Base-by-base conservation (phyloP, 2,329 filamentous ascomycete genomes). In the Trichoderma lentiforme region DNA sequence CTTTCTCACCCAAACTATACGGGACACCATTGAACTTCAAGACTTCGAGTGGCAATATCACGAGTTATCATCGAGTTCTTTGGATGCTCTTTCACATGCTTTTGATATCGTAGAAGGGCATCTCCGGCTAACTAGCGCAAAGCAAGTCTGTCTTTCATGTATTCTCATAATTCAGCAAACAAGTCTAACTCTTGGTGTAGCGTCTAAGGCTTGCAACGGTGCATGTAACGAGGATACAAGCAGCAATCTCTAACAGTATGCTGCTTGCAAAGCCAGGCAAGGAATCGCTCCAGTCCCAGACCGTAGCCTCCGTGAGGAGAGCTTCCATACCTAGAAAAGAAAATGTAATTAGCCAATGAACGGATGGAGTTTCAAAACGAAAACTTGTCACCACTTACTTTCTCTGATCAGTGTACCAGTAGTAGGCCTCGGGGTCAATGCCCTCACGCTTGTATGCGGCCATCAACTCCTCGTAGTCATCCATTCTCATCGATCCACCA, bases 351-450 rank as follows among this genome's bases (percentile, higher is more conserved):
- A 71, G 66, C 56, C 15, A 47, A 28, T 51, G 24, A 21, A 68
- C 26, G 21, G 14, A 24, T 4, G 21, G 24, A 24, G 15, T 66
- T 32, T 9, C 18, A 14, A n/a, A 18, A 70, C 3, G 47, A 24
- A 7, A 28, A 21, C 6, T 18, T 21, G 43, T 21, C 14, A n/a
- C 15, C 24, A 71, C 76, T 72, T 69, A 76, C 93, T 96, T 97
- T 80, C 95, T 88, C 88, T 97, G 94, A 84, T 98, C 96, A 36
- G 94, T 97, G 85, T 98, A 99, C 96, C 96, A 99, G 87, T 97
- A 98, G 85, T 98, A 98, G 60, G 92, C 91, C 77, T 88, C 89
- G 24, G 94, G 90, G 77, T 93, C 90, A 81, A 98, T 97, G 53
- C 91, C 92, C 83, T 98, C 92, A 74, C 92, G 90, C 82, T 94